These are phyloP conservation scores for Diplodia mutila DNA, from an alignment of 2,329 filamentous ascomycete species.

Conservation along the genomic window DNA sequence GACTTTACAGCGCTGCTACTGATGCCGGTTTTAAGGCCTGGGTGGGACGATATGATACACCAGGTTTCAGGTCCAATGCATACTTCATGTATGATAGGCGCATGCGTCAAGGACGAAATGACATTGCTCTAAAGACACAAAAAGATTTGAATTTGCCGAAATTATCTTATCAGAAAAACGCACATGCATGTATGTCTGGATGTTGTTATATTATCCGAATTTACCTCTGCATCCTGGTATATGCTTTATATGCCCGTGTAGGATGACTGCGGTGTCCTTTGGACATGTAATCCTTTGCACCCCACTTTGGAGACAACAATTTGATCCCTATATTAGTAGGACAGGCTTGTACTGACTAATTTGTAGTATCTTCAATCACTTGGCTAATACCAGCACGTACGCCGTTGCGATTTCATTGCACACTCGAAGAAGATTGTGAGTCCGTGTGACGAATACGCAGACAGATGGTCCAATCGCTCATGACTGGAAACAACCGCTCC, in stretches of 20 bases:
- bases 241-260: too few species aligned
- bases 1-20: neutral
- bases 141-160: too few species aligned
- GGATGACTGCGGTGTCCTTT: too few species aligned
- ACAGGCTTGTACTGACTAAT: too few species aligned
- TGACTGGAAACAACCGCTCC: neutral
- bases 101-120: neutral
- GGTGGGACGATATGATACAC: neutral
- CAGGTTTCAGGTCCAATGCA: neutral
- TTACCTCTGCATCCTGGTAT: too few species aligned
- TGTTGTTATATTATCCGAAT: too few species aligned
- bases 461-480: neutral
- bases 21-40: neutral
- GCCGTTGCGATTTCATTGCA: neutral
- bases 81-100: constrained; percentile 13
- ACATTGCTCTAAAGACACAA: neutral
- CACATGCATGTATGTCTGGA: too few species aligned
- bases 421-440: neutral
- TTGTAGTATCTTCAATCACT: too few species aligned
- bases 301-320: too few species aligned
- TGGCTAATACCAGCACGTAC: neutral
- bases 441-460: neutral
- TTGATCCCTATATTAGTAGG: too few species aligned
- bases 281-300: too few species aligned
- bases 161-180: too few species aligned